A percentile compares a stretch with the other conserved stretches of the same genome.
Conservation (phyloP, 257 asterid genomes). For the Nemophila menziesii region DNA sequence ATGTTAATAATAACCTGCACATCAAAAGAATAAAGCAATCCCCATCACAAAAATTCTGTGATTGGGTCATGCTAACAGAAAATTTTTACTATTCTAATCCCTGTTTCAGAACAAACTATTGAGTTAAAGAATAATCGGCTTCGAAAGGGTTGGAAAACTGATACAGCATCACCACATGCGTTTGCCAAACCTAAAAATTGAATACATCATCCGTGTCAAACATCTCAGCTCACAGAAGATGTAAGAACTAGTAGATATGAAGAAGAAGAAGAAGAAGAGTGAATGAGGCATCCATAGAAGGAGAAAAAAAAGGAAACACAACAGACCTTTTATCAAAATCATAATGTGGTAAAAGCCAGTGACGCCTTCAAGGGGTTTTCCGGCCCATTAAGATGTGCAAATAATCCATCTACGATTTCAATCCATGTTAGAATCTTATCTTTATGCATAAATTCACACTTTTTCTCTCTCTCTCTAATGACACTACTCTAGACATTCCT, state of each 20-base stretch:
- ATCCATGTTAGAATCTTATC: constrained; percentile 83
- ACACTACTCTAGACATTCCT: constrained; percentile 35
- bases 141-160: constrained; percentile 79
- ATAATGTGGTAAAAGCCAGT: constrained; percentile 59
- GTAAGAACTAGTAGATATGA: constrained; percentile 59
- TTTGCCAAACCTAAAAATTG: constrained; percentile 96
- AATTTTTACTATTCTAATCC: constrained; percentile 30
- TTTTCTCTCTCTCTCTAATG: constrained; percentile 30
- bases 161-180: constrained; percentile 96
- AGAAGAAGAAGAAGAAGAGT: constrained; percentile 46
- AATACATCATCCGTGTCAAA: constrained; percentile 77
- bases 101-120: constrained; percentile 58
- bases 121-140: constrained; percentile 69
- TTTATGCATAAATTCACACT: constrained; percentile 39
- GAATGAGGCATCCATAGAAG: constrained; percentile 44
- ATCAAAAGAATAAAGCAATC: no score
- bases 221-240: constrained; percentile 69
- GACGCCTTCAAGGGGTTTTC: constrained; percentile 84
- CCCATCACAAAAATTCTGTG: constrained; percentile 6
- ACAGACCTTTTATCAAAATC: constrained; percentile 85
- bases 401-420: constrained; percentile 96
- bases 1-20: background rate
- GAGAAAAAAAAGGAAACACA: constrained; percentile 29
- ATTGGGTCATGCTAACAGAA: constrained; percentile 14
- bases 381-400: constrained; percentile 91